Evolutionary conservation across 768 basidiomycete genomes (phyloP), one percentile per base, ranked within the genome.

Genomic region (Amanita pseudoporphyria): DNA sequence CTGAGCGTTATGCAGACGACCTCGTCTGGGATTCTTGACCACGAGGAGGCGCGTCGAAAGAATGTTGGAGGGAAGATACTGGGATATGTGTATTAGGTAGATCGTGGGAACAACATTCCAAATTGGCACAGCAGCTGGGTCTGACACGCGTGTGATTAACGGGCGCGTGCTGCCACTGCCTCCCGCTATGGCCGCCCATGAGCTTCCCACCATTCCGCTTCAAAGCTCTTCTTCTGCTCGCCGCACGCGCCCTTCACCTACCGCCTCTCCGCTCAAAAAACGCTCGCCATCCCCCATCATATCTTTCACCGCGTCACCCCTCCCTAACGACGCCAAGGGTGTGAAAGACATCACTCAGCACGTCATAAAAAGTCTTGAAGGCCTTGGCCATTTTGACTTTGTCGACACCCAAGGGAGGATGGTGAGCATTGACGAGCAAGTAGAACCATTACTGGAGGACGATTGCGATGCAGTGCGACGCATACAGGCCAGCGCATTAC

Each of bases 11-110:
- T 12, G 22, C 52, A 92, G 89, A 99, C 95, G 57, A 98, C 95
- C 44, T 95, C 92, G 16, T 91, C 92, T 14, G 96, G 96, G 56
- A 99, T 98, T 68, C 78, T 98, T 65, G 96, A 97, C 72, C 96
- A 99, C 67, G 93, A 96, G 68, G 95, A 98, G 77, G 95, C 95
- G 40, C 84, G 95, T 72, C 84, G 93, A 63, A 98, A 97, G 76
- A 93, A 95, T 71, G 83, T 96, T 52, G 94, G 92, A 70, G 94
- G 94, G 53, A 96, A 96, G 73, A 77, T 96, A 54, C 72, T 94
- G 45, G 90, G 91, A 54, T 95, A 91, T 66, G 86, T 90, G 54
- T 93, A 94, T 71, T 93, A 87, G 52, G 51, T 46, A 47, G 55
- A 28, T 7, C 7, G 26, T 28, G 26, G 26, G 26, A 28, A 28